Conservation (phyloP, 345 rosid genomes). For the Dimocarpus longan region DNA sequence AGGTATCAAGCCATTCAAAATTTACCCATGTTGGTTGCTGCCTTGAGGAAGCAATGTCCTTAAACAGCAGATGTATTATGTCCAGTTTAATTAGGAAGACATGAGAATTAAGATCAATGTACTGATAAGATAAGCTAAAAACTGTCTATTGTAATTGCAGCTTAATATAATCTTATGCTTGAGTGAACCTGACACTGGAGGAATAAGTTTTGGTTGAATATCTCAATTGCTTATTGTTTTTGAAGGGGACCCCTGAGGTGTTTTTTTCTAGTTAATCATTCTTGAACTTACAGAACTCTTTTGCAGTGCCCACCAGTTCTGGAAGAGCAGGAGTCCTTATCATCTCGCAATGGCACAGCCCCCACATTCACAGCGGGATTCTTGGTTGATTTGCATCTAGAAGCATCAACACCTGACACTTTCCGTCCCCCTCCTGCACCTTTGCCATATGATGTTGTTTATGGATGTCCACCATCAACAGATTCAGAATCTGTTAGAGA, state of each 20-base stretch:
- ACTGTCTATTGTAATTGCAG: neutral
- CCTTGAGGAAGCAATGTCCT: neutral
- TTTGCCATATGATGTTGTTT: constrained; percentile 66
- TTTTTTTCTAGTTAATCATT: neutral
- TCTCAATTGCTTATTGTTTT: neutral
- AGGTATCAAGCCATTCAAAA: neutral
- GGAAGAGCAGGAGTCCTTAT: constrained; percentile 49
- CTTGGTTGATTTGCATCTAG: constrained; percentile 58
- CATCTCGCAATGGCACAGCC: constrained; percentile 46
- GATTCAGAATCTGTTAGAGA: constrained; percentile 39
- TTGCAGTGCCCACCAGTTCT: constrained; percentile 64
- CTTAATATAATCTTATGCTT: neutral
- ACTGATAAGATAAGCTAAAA: neutral
- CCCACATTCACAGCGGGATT: constrained; percentile 56
- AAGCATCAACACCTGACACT: constrained; percentile 64
- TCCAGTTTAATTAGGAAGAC: neutral
- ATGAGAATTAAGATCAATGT: neutral
- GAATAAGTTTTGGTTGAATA: constrained; percentile 16
- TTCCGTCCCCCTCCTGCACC: constrained; percentile 76
- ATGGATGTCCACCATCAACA: constrained; percentile 42
- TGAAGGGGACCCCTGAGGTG: neutral
- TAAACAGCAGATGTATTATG: neutral
- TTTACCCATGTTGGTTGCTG: neutral
- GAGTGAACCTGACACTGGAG: neutral
- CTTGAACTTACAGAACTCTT: constrained; percentile 21